A percentile compares a stretch with the other conserved stretches of the same genome.
These are phyloP conservation scores for Chrysoporthe austroafricana DNA, from an alignment of 2,329 filamentous ascomycete genomes.

Conservation along the genomic window DNA sequence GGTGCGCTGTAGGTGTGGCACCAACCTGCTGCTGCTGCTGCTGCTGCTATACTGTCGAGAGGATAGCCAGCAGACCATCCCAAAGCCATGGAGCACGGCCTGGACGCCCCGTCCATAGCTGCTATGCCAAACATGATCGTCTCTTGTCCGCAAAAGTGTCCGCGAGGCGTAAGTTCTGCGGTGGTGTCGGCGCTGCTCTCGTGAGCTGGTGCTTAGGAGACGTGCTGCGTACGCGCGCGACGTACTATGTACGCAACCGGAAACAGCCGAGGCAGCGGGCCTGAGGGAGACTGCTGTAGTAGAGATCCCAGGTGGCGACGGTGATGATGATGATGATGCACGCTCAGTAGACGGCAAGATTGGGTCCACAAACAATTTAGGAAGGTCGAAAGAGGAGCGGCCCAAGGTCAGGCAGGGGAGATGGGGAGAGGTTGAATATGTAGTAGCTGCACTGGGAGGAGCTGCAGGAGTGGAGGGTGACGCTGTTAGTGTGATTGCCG, in stretches of 20 bases:
- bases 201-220: not conserved
- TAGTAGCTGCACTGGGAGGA: not conserved
- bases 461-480: not conserved
- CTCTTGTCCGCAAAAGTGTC: not conserved
- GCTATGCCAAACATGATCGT: constrained; percentile 14
- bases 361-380: constrained; percentile 12
- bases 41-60: not conserved
- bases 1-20: not conserved
- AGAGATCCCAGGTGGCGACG: not conserved
- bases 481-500: not conserved
- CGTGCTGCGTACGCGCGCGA: not conserved
- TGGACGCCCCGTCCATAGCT: constrained; percentile 17
- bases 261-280: not conserved
- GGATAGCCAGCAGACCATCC: not conserved
- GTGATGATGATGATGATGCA: not conserved
- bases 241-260: not conserved
- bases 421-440: constrained; percentile 13
- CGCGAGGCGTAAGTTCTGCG: not conserved
- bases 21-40: constrained; percentile 3
- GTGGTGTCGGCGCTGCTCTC: not conserved
- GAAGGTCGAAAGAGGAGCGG: constrained; percentile 13
- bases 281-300: not conserved
- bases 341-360: not conserved
- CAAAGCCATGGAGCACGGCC: constrained; percentile 21
- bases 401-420: constrained; percentile 10